phyloP scores from a whole-genome alignment of 2,329 filamentous ascomycete species.

The Pestalotiopsis fici region DNA sequence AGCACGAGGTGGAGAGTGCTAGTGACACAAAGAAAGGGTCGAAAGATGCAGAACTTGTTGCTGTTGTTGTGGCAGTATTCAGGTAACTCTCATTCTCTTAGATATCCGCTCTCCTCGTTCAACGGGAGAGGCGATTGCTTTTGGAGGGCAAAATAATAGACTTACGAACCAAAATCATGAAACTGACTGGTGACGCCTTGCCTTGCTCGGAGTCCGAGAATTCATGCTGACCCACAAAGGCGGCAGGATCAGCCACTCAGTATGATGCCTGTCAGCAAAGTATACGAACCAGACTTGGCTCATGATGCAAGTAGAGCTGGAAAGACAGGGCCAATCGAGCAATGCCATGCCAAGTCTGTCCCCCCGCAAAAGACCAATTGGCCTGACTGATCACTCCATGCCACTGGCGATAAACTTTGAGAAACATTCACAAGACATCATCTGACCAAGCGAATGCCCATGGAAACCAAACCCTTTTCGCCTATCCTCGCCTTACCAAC shows the following conservation, averaged over 20 bases:
- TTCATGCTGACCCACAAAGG: background rate
- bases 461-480: background rate
- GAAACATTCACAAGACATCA: background rate
- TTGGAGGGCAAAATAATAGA: background rate
- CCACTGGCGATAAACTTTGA: background rate
- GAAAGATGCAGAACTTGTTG: background rate
- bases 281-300: background rate
- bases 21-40: background rate
- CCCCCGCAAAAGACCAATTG: background rate
- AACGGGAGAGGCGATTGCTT: background rate
- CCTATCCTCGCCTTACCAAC: background rate
- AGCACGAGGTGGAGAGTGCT: background rate
- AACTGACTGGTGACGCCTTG: background rate
- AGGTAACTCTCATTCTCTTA: constrained; percentile 5
- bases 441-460: background rate
- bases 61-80: background rate
- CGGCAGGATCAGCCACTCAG: background rate
- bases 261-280: background rate
- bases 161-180: background rate
- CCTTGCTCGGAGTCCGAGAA: background rate
- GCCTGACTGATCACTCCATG: background rate
- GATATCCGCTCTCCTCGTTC: background rate
- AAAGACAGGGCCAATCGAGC: background rate
- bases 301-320: background rate
- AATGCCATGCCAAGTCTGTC: background rate